Evolutionary conservation across 495 filamentous ascomycete species (phyloP).

Genomic region (Aspergillus taichungensis): DNA sequence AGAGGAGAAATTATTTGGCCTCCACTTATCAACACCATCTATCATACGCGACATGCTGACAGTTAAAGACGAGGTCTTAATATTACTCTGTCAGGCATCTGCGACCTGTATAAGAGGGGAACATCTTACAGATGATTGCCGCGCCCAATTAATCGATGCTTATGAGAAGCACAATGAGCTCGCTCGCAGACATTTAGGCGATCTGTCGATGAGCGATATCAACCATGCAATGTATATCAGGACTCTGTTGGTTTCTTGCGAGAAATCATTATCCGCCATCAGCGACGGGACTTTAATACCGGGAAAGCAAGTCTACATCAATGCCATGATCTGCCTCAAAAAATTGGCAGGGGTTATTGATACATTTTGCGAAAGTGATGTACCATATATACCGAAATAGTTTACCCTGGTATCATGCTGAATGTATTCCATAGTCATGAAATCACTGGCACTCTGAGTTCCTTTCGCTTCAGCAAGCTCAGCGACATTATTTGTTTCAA

Average conservation of each 20-base stretch:
- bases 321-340: too few species aligned
- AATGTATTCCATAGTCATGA: too few species aligned
- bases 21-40: slow-evolving; percentile 4
- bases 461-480: too few species aligned
- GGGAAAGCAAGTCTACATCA: slow-evolving; percentile 3
- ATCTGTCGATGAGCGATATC: slow-evolving; percentile 4
- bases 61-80: not conserved
- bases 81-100: slow-evolving; percentile 2
- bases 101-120: slow-evolving; percentile 4
- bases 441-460: too few species aligned
- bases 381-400: too few species aligned
- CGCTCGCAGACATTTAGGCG: slow-evolving; percentile 1
- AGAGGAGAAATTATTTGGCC: slow-evolving; percentile 1
- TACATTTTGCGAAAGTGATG: too few species aligned
- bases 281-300: slow-evolving; percentile 1
- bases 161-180: slow-evolving; percentile 5
- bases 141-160: slow-evolving; percentile 3
- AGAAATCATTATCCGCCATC: slow-evolving; percentile 3
- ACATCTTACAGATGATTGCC: slow-evolving; percentile 2
- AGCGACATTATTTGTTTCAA: too few species aligned
- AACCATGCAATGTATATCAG: slow-evolving; percentile 3
- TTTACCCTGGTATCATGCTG: too few species aligned
- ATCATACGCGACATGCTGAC: slow-evolving; percentile 1
- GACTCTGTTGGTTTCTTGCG: slow-evolving; percentile 2
- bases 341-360: too few species aligned